phyloP scores from a whole-genome alignment of 331 rosid genomes.

The Rosa hybrid region DNA sequence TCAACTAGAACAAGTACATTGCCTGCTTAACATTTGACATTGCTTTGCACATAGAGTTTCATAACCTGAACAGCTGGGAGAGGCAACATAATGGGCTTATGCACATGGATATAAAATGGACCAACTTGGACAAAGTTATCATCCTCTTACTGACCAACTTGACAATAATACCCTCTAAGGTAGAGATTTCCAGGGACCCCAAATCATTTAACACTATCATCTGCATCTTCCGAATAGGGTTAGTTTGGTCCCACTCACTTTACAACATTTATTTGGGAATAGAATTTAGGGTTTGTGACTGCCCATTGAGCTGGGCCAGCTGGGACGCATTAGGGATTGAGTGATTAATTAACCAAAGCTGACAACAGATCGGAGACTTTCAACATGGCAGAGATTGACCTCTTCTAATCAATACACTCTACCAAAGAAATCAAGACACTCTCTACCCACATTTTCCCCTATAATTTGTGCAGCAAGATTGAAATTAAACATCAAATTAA shows the following conservation, averaged over 20 bases:
- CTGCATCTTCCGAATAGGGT: constrained; percentile 21
- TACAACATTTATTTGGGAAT: constrained; percentile 14
- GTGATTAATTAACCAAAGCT: constrained; percentile 33
- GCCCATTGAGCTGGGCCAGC: constrained; percentile 63
- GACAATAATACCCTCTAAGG: constrained; percentile 28
- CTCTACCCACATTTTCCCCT: background rate
- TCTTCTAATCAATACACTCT: background rate
- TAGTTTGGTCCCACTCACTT: constrained; percentile 36
- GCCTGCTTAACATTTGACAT: constrained; percentile 1
- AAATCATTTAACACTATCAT: background rate
- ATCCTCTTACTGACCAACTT: constrained; percentile 24
- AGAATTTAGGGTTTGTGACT: constrained; percentile 18
- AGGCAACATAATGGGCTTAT: constrained; percentile 10
- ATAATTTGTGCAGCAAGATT: background rate
- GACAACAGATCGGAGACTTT: constrained; percentile 35
- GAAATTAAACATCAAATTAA: constrained; percentile 2
- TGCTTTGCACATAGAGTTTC: background rate
- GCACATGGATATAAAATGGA: constrained; percentile 20
- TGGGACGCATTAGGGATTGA: constrained; percentile 48
- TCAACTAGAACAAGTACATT: background rate
- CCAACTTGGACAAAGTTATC: constrained; percentile 17
- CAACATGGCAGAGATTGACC: constrained; percentile 23
- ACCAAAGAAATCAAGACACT: background rate
- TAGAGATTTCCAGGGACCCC: constrained; percentile 10
- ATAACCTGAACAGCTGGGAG: background rate